Base-by-base conservation (phyloP, 805 yeast species). In the Grigorovia transvaalensis region DNA sequence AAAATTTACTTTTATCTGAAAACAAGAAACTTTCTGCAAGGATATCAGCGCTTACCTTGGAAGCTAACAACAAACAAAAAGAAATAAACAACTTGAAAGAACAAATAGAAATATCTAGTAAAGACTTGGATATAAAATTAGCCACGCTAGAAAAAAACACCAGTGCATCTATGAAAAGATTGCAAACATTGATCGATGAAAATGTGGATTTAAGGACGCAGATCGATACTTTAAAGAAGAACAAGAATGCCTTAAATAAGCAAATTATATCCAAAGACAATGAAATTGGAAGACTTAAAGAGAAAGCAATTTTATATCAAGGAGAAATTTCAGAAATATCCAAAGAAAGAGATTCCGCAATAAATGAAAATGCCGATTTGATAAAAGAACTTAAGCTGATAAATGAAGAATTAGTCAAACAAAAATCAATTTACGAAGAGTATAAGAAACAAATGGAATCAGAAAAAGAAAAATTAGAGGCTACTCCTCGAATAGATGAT, bases 191-290 rank as follows among this genome's bases (percentile, higher is more conserved):
- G 23, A 60, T 73, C 1, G 66, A 66, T 2, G 84, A 77, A 53
- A 80, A 79, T 56, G 65, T 65, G 29, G 66, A 61, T n/a, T 60
- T 79, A 17, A 65, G 73, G 41, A 61, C 59, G 9, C 71, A 74
- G 51, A 49, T 80, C n/a, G 64, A 66, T 9, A 53, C 63, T 7
- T 60, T 72, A 18, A 72, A 71, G 48, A 63, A 63, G 18, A 69
- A 75, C 1, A 64, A 72, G 8, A 54, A 64, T 1, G 72, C 69
- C 46, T 63, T 69, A 45, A 71, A 62, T 35, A 61, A 63, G 4
- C 68, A 69, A 8, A 57, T 75, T 18, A 58, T 63, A 18, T 57
- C 63, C 6, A 75, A 71, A 49, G 72, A 71, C 41, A 53, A 54
- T 9, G 74, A 75, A 49, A 51, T 74, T 12, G 54, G 57, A 17